Conservation (phyloP, 2,329 filamentous ascomycete genomes). For the Biscogniauxia marginata region DNA sequence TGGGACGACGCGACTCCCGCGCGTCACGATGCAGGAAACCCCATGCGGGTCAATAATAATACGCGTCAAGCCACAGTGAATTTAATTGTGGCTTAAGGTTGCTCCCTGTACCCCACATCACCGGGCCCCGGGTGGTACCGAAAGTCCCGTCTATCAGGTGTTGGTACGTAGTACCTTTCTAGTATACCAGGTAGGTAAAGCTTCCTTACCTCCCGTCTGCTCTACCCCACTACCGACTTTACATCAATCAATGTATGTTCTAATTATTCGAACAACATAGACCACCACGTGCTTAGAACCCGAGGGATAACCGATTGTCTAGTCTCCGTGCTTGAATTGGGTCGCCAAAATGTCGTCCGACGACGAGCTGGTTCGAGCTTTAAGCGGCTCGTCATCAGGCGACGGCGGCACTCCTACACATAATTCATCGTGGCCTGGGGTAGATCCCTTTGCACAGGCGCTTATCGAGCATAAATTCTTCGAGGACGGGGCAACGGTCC, state of each 20-base stretch:
- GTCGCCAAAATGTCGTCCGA: neutral
- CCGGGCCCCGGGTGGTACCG: too few species aligned
- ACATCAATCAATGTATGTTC: too few species aligned
- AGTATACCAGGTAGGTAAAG: too few species aligned
- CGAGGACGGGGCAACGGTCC: constrained; percentile 27
- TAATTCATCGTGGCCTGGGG: constrained; percentile 25
- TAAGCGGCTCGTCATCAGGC: constrained; percentile 1
- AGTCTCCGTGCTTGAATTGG: too few species aligned
- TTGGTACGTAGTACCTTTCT: too few species aligned
- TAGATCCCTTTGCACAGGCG: constrained; percentile 9
- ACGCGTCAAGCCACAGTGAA: constrained; percentile 17
- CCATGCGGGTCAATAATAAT: constrained; percentile 26
- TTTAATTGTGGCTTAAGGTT: neutral
- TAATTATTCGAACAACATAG: too few species aligned
- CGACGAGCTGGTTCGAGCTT: neutral
- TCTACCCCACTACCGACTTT: too few species aligned
- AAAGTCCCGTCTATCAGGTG: too few species aligned
- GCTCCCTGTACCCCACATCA: too few species aligned
- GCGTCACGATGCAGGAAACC: neutral
- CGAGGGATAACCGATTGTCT: too few species aligned
- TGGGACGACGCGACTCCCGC: constrained; percentile 8
- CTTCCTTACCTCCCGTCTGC: too few species aligned
- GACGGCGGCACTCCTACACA: constrained; percentile 6
- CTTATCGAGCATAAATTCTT: constrained; percentile 24
- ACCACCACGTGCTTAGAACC: too few species aligned